Evolutionary conservation across 2,329 filamentous ascomycete genomes (phyloP), one percentile per base, ranked within the genome.

Genomic region (Bipolaris cookei): DNA sequence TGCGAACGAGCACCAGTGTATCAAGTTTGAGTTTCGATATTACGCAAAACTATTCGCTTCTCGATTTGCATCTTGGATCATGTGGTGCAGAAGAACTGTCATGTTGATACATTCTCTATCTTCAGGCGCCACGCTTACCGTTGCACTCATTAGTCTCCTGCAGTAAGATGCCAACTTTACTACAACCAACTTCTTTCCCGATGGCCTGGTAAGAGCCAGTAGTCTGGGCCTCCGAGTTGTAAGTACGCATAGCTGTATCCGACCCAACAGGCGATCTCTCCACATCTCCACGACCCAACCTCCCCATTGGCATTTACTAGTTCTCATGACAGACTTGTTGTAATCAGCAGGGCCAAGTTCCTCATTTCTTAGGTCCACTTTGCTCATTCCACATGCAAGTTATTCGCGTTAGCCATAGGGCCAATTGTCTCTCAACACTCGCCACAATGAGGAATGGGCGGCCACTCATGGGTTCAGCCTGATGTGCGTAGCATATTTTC

Each of bases 121-220:
- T 18, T 25, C 20, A 38, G n/a, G 7, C 34, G 34, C 34, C 28
- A 21, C 14, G 20, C 34, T 48, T 28, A 7, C 34, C 34, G 21
- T 25, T 23, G 13, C 34, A 38, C n/a, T 21, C 5, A 8, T 34
- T 48, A 48, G 45, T 30, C 8, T 37, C 32, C 45, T 48, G 45
- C 34, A 48, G 8, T 38, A 21, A 38, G n/a, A 38, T n/a, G 21
- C 34, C 18, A 8, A 7, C 34, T 25, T 28, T 37, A 21, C 45
- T 30, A 14, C 34, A 34, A 48, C 21, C 34, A n/a, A 34, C 21
- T 38, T 38, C 21, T 38, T 37, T 38, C 32, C 45, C 34, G 34
- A 38, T 38, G 21, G 25, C 45, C 20, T 48, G 45, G 45, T 48
- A 48, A 21, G 45, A 28, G 45, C 45, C 45, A 48, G 13, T 25